A percentile compares a stretch with the other conserved stretches of the same genome.
Conservation (phyloP, 164 flowering plant genomes). For the Houttuynia cordata region DNA sequence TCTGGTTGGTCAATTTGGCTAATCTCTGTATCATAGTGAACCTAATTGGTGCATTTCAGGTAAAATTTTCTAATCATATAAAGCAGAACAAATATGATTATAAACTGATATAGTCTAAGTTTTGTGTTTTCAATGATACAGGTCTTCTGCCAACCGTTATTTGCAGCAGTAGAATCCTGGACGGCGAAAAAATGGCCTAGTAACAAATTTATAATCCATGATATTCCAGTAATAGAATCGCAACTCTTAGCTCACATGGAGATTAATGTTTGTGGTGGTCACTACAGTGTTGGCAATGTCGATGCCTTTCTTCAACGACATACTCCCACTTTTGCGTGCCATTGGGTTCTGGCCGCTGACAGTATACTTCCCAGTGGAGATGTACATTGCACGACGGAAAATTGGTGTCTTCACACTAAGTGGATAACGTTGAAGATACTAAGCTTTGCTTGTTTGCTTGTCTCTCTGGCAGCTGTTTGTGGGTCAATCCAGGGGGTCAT, state of each 20-base stretch:
- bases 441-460: slow-evolving; percentile 51
- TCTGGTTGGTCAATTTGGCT: slow-evolving; percentile 52
- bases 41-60: slow-evolving; percentile 63
- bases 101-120: too few species aligned
- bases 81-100: too few species aligned
- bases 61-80: not conserved
- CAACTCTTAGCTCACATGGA: slow-evolving; percentile 48
- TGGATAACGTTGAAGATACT: slow-evolving; percentile 63
- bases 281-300: slow-evolving; percentile 67
- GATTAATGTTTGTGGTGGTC: slow-evolving; percentile 49
- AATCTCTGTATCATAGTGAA: slow-evolving; percentile 50
- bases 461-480: slow-evolving; percentile 58
- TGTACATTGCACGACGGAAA: slow-evolving; percentile 55
- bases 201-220: slow-evolving; percentile 36
- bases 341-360: slow-evolving; percentile 72
- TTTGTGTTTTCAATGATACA: slow-evolving; percentile 5
- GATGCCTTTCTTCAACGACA: slow-evolving; percentile 76
- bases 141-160: slow-evolving; percentile 78
- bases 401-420: slow-evolving; percentile 29
- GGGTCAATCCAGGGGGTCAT: slow-evolving; percentile 69
- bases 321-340: slow-evolving; percentile 67
- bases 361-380: slow-evolving; percentile 79
- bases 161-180: slow-evolving; percentile 37
- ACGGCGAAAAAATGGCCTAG: slow-evolving; percentile 37
- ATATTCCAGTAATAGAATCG: slow-evolving; percentile 26